These are phyloP conservation scores for Euphorbia celastroides DNA, from an alignment of 441 rosid genomes.

Conservation along the genomic window DNA sequence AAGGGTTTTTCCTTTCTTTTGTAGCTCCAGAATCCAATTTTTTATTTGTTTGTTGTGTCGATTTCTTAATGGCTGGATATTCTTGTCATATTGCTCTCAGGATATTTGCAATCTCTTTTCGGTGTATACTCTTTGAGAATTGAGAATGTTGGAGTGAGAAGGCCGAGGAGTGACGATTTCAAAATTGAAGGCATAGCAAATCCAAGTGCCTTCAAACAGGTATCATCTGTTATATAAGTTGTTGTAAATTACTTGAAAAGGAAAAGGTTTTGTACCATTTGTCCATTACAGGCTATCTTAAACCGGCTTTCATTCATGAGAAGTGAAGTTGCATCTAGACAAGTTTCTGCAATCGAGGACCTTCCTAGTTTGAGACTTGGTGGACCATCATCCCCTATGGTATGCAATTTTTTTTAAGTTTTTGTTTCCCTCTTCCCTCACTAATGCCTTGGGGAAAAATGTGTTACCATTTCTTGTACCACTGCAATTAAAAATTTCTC, in stretches of 20 bases:
- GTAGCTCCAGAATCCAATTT: neutral
- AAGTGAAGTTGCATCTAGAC: conserved; percentile 44
- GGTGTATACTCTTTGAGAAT: conserved; percentile 69
- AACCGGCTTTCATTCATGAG: conserved; percentile 51
- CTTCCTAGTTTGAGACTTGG: conserved; percentile 36
- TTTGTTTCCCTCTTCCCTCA: no score
- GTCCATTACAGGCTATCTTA: conserved; percentile 45
- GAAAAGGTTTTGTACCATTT: neutral
- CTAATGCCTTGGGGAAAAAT: neutral
- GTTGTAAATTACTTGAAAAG: conserved; percentile 7
- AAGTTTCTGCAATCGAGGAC: conserved; percentile 45
- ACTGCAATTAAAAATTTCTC: neutral
- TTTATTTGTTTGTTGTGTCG: neutral
- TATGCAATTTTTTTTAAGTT: no score
- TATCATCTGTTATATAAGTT: conserved; percentile 15
- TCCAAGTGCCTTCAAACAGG: conserved; percentile 70
- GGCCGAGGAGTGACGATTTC: conserved; percentile 63
- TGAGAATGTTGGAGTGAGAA: conserved; percentile 61
- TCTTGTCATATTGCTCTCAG: conserved; percentile 39
- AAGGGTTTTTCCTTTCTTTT: neutral
- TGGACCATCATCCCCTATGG: conserved; percentile 43
- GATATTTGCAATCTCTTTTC: conserved; percentile 64
- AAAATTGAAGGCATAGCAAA: conserved; percentile 58
- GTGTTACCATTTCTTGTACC: neutral
- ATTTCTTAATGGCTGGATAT: neutral